Conservation (phyloP, 306 rosid species). For the Vachellia pachyceras region DNA sequence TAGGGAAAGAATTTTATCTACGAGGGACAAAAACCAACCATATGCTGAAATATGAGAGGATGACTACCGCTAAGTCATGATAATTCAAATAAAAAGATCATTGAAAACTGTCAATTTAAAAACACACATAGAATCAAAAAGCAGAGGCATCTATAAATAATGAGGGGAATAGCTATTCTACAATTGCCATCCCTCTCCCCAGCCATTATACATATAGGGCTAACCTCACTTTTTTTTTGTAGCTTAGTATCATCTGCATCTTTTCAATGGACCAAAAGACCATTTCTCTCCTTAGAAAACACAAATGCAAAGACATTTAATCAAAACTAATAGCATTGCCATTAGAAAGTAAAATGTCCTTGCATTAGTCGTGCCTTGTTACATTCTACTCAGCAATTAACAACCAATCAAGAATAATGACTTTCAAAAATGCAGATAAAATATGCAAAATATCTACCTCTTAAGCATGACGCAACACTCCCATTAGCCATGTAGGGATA, state of each 20-base stretch:
- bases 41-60: neutral
- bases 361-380: neutral
- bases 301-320: neutral
- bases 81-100: neutral
- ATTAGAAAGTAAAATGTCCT: neutral
- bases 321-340: neutral
- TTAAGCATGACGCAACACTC: conserved; percentile 80
- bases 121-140: neutral
- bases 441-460: conserved; percentile 57
- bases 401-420: neutral
- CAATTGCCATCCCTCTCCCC: neutral
- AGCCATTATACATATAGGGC: neutral
- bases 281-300: neutral
- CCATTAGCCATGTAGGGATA: conserved; percentile 86
- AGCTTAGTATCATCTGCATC: neutral
- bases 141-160: neutral
- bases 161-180: neutral
- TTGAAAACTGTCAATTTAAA: neutral
- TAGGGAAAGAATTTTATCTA: neutral
- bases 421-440: neutral
- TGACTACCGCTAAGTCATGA: neutral
- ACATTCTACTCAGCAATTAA: neutral
- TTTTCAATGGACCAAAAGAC: neutral
- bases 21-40: neutral
- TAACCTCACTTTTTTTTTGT: neutral